Base-by-base conservation (phyloP, 306 rosid species). In the Erythrophleum fordii region DNA sequence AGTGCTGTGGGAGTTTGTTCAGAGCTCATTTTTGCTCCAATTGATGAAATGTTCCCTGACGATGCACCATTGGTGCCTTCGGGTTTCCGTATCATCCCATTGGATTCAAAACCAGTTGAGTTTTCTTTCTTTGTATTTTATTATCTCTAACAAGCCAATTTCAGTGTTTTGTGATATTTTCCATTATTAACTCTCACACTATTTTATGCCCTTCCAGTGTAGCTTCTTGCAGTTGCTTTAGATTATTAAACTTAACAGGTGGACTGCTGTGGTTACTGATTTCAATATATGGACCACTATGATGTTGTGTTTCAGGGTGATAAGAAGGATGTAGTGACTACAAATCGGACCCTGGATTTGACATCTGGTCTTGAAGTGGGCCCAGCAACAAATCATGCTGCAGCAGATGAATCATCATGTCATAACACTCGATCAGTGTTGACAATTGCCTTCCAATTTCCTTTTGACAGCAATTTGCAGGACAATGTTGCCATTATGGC, bases 391-490 rank as follows among this genome's bases (percentile, higher is more conserved):
- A 85, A 77, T 76, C 76, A 83, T 8, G 78, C 76, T 18, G 82
- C 83, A 3, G 91, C 80, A 49, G 97, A 90, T 77, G 79, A 75
- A 62, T 70, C 86, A 25, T 73, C 90, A 5, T 68, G 90, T 88
- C 91, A 87, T 11, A 91, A 83, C 66, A 41, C 90, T 48, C 90
- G 98, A 83, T 93, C 99, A 0, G 94, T 95, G 81, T 87, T 95
- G 86, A 95, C 97, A 5, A 95, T 95, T 20, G 99, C 99, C 55
- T 95, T 95, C 86, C 98, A 95, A 84, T 90, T 95, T 85, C 98
- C 98, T 23, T 93, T 93, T 1, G 98, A 93, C 84, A 88, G 85
- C 76, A 88, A 75, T 80, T 76, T 93, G 76, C 97, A 93, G 84
- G 94, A 95, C 16, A 93, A 92, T 68, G 93, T 95, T 68, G 90